phyloP scores from a whole-genome alignment of 2,329 filamentous ascomycete genomes.

The Elsinoe arachidis region DNA sequence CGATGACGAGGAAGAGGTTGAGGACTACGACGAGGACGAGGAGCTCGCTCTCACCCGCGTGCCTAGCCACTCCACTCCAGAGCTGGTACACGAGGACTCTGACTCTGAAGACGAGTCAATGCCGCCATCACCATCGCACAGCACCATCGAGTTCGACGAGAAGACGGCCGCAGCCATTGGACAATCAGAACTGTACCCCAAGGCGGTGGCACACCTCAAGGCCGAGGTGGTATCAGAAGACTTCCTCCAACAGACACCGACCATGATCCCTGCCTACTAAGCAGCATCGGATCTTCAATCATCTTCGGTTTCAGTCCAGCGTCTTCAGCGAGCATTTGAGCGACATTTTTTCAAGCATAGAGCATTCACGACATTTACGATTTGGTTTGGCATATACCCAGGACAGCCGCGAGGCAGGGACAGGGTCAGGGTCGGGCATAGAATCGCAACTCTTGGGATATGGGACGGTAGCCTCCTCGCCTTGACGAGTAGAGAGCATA shows the following conservation, averaged over 20 bases:
- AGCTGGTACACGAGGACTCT: constrained; percentile 38
- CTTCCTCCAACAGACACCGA: not conserved
- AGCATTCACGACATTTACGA: not conserved
- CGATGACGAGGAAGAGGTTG: constrained; percentile 30
- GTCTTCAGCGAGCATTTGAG: constrained; percentile 9
- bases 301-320: constrained; percentile 5
- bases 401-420: not conserved
- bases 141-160: constrained; percentile 37
- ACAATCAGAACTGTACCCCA: constrained; percentile 6
- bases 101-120: constrained; percentile 41
- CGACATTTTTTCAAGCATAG: constrained; percentile 1
- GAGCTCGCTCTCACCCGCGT: constrained; percentile 40
- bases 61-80: constrained; percentile 37
- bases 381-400: constrained; percentile 10
- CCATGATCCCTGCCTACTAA: constrained; percentile 13
- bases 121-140: constrained; percentile 38
- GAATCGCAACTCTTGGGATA: constrained; percentile 7
- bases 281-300: not conserved
- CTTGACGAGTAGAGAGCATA: constrained; percentile 1
- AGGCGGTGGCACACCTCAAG: not conserved
- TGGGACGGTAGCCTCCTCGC: constrained; percentile 3
- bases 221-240: constrained; percentile 5
- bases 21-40: constrained; percentile 40
- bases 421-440: not conserved
- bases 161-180: constrained; percentile 34